Evolutionary conservation across 116 monocot genomes (phyloP), one percentile per base, ranked within the genome.

Genomic region (Papilionanthe hybrid): DNA sequence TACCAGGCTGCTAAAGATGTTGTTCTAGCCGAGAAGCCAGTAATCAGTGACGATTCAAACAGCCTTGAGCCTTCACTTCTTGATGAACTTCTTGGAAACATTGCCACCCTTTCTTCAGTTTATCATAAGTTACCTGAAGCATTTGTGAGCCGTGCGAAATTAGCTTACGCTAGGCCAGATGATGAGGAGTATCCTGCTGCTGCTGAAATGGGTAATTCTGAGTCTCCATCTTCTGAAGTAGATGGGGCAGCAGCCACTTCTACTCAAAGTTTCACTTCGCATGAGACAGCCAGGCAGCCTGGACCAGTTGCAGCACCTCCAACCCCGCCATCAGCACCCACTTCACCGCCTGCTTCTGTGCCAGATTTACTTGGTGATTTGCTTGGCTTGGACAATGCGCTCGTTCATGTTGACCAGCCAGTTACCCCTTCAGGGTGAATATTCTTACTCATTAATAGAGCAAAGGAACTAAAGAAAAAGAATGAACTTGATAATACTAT

Each of bases 1-100:
- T 72, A 45, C 80, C 86, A 99, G 99, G 99, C 99, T 75, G 99
- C 99, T 65, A 99, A 99, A 86, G 99, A 99, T 89, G 93, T 99
- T 82, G 99, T 99, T 48, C 83, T 95, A 76, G 95, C 99, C 63
- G 95, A 99, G 84, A 99, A 99, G 83, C 99, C 99, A 77, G 95
- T 95, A 19, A 99, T 99, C 55, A 93, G 99, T 79, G 99, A 99
- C 79, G 99, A 99, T 80, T 90, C 93, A 76, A 93, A 99, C 79
- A 87, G 83, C 18, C 84, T 99, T 78, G 99, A 99, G 83, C 69
- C 95, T 45, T 95, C 95, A 18, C 92, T 99, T 86, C 95, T 95
- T 45, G 95, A 95, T 87, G 99, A 99, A 83, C 95, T 99, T 72
- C 95, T 99, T 78, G 87, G 90, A 20, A 99, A 99, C 77, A 95